These are phyloP conservation scores for Fraxinus greggii DNA, from an alignment of 305 asterid genomes.

Conservation along the genomic window DNA sequence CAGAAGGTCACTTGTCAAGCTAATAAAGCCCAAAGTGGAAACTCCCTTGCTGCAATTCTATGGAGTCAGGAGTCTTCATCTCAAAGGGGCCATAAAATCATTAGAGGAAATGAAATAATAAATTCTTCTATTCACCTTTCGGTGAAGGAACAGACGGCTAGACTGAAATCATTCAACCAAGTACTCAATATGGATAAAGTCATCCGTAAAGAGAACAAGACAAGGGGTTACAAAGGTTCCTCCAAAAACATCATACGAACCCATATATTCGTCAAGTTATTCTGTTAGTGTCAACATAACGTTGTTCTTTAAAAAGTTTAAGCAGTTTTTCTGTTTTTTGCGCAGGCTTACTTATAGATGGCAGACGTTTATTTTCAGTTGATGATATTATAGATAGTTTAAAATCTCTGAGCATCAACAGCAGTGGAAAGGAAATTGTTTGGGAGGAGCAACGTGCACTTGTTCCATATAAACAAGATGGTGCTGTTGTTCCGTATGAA, in stretches of 20 bases:
- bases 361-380: slow-evolving; percentile 26
- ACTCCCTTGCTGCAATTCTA: slow-evolving; percentile 23
- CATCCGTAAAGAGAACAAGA: slow-evolving; percentile 37
- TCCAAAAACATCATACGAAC: slow-evolving; percentile 50
- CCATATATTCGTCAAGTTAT: slow-evolving; percentile 20
- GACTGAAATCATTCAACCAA: slow-evolving; percentile 37
- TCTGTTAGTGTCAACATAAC: slow-evolving; percentile 18
- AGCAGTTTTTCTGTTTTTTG: slow-evolving; percentile 20
- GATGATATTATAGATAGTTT: slow-evolving; percentile 44
- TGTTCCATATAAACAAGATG: slow-evolving; percentile 66
- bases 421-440: slow-evolving; percentile 31
- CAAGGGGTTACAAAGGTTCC: slow-evolving; percentile 33
- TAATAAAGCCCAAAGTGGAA: slow-evolving; percentile 32
- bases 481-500: slow-evolving; percentile 56
- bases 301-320: slow-evolving; percentile 19
- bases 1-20: slow-evolving; percentile 26
- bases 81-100: slow-evolving; percentile 26
- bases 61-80: slow-evolving; percentile 37
- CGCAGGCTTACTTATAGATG: slow-evolving; percentile 46
- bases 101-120: slow-evolving; percentile 33
- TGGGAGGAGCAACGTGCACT: slow-evolving; percentile 49
- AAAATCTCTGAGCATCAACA: slow-evolving; percentile 44
- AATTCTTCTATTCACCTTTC: slow-evolving; percentile 29
- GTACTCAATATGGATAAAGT: slow-evolving; percentile 25
- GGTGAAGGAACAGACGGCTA: slow-evolving; percentile 29